phyloP scores from a whole-genome alignment of 1,284 basidiomycete species.

The Mycosarcoma maydis region DNA sequence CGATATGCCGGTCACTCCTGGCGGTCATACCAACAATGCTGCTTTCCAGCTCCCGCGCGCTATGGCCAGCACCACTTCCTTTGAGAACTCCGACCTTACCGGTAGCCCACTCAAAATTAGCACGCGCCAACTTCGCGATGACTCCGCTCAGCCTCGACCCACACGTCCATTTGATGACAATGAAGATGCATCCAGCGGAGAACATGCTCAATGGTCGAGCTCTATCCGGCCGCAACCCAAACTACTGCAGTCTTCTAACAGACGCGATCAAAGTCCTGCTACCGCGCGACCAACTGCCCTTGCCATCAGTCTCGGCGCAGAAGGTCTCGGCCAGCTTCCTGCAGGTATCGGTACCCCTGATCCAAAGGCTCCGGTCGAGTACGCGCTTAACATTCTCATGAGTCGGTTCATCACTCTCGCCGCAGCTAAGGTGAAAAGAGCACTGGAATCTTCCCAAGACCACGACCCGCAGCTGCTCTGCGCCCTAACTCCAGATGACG shows the following conservation, averaged over 20 bases:
- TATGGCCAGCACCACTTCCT: conserved; percentile 39
- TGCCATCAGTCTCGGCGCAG: conserved; percentile 30
- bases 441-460: conserved; percentile 46
- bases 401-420: conserved; percentile 56
- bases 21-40: conserved; percentile 36
- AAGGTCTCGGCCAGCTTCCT: conserved; percentile 46
- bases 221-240: conserved; percentile 16
- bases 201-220: conserved; percentile 28
- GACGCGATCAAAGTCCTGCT: conserved; percentile 10
- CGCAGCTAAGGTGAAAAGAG: conserved; percentile 41
- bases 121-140: conserved; percentile 25
- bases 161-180: conserved; percentile 16
- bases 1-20: conserved; percentile 41
- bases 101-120: conserved; percentile 26
- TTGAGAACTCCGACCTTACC: conserved; percentile 30
- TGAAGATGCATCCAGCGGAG: conserved; percentile 41
- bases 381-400: conserved; percentile 62
- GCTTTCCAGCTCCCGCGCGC: conserved; percentile 36
- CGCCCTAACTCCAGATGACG: conserved; percentile 76
- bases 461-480: conserved; percentile 35
- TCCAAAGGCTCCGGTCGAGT: conserved; percentile 52
- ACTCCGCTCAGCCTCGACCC: conserved; percentile 5
- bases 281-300: conserved; percentile 25
- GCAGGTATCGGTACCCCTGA: conserved; percentile 46
- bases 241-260: conserved; percentile 1